Evolutionary conservation across 768 basidiomycete genomes (phyloP).

Genomic region (Mycena alexandri): DNA sequence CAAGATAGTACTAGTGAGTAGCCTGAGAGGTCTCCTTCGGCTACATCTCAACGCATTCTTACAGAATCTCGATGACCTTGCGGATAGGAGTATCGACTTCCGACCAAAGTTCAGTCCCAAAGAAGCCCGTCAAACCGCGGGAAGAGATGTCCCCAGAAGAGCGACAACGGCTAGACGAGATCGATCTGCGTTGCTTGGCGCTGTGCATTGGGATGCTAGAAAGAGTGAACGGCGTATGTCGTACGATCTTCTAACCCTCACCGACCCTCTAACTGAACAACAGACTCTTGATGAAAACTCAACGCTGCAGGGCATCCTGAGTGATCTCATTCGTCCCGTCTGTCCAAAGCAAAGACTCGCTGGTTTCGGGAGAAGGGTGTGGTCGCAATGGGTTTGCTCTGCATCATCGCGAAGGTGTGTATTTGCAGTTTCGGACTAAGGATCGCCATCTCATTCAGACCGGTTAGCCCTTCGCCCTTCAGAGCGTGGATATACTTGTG

Average conservation of each 20-base stretch:
- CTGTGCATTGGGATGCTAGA: conserved; percentile 89
- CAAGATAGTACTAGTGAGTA: conserved; percentile 36
- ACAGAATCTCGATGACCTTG: conserved; percentile 36
- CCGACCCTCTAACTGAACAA: conserved; percentile 1
- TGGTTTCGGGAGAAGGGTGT: conserved; percentile 74
- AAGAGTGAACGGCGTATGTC: conserved; percentile 83
- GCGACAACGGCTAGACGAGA: conserved; percentile 65
- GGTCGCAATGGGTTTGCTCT: conserved; percentile 79
- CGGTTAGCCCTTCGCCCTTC: conserved; percentile 15
- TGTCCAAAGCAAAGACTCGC: conserved; percentile 80
- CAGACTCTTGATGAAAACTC: conserved; percentile 79
- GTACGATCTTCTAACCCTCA: not conserved
- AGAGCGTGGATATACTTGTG: conserved; percentile 11
- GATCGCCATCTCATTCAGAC: not conserved
- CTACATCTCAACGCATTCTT: not conserved
- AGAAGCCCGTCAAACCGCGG: conserved; percentile 47
- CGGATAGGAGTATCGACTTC: conserved; percentile 44
- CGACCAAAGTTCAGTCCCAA: conserved; percentile 43
- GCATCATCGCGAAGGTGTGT: conserved; percentile 76
- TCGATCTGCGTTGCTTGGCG: conserved; percentile 81
- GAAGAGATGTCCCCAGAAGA: conserved; percentile 70
- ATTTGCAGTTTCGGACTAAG: conserved; percentile 50
- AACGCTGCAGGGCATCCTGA: conserved; percentile 78
- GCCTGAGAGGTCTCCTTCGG: not conserved
- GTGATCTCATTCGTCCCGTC: conserved; percentile 90